Evolutionary conservation across 805 yeast genomes (phyloP), one percentile per base, ranked within the genome.

Genomic region (Myxozyma udenii): DNA sequence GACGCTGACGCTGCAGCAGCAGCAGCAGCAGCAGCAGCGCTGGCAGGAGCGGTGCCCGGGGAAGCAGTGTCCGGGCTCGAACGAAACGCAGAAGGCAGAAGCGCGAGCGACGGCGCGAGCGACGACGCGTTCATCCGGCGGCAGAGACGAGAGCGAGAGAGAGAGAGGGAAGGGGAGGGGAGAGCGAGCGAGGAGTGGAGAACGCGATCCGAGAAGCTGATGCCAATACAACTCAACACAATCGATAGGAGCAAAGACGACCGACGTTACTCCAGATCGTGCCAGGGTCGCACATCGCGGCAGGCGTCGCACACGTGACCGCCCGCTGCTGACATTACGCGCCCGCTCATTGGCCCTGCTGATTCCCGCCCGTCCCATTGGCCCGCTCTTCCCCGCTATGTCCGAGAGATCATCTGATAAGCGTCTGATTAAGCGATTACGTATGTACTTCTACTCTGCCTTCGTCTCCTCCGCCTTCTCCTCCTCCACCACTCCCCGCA

Each of bases 311-410:
- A n/a, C n/a, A n/a, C n/a, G n/a, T n/a, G n/a, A n/a, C n/a, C n/a
- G n/a, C n/a, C n/a, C n/a, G n/a, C 33, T 28, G 51, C 35, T 47
- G 51, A 47, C 51, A 40, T 44, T 41, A 33, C 14, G 40, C 14
- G 25, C 19, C 18, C 44, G 30, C 40, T 40, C 46, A 52, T 52
- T 52, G 56, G 56, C 46, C 39, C 33, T 5, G 7, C 42, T 16
- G 7, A 22, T 16, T 39, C 30, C 19, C 30, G 41, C 41, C 23
- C 24, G 33, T 9, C 14, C 33, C 33, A 28, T n/a, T 9, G 30
- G 30, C 30, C 30, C 30, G 30, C 38, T 35, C 21, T 9, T 11
- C 38, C 11, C 11, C 11, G 38, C 18, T 6, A 35, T n/a, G 38
- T 16, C 38, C 38, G 38, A n/a, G n/a, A n/a, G n/a, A 9, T 9